Percentiles rank a stretch among this genome's conserved stretches.
Evolutionary conservation across 2,329 filamentous ascomycete species (phyloP).

Genomic region (Rhynchosporium secalis): DNA sequence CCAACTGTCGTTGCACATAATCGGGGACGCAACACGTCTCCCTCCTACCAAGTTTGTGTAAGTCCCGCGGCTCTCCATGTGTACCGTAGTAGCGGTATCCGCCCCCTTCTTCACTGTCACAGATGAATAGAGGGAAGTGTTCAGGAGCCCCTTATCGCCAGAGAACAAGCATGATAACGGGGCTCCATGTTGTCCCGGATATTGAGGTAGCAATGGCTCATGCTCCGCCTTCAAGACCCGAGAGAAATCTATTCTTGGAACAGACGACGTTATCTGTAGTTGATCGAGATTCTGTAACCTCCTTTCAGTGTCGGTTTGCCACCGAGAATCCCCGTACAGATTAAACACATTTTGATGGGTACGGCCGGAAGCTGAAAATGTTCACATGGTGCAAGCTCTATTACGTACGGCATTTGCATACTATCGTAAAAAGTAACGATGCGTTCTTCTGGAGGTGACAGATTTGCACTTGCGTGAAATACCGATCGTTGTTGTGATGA

Average conservation of each 20-base stretch:
- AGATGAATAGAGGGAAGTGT: background rate
- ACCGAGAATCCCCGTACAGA: background rate
- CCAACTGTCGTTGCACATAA: background rate
- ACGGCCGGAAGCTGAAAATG: background rate
- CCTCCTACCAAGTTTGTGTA: no score
- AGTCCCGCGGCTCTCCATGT: background rate
- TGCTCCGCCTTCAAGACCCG: background rate
- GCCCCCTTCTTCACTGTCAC: background rate
- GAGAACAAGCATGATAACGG: background rate
- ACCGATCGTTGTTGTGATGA: background rate
- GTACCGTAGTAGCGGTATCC: background rate
- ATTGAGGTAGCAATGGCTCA: background rate
- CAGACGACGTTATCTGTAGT: background rate
- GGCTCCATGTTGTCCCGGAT: background rate
- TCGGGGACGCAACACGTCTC: background rate
- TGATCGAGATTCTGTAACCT: background rate
- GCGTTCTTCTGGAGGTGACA: background rate
- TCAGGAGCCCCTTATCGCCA: background rate
- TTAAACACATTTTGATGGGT: background rate
- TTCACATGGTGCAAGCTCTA: background rate
- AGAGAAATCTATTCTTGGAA: background rate
- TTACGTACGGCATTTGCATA: constrained; percentile 1
- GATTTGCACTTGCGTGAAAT: background rate
- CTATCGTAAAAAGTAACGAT: background rate
- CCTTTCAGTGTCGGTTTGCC: background rate